Percentiles rank a stretch among this genome's conserved stretches.
These are phyloP conservation scores for Rheum nobile DNA, from an alignment of 148 eudicot genomes.

Conservation along the genomic window DNA sequence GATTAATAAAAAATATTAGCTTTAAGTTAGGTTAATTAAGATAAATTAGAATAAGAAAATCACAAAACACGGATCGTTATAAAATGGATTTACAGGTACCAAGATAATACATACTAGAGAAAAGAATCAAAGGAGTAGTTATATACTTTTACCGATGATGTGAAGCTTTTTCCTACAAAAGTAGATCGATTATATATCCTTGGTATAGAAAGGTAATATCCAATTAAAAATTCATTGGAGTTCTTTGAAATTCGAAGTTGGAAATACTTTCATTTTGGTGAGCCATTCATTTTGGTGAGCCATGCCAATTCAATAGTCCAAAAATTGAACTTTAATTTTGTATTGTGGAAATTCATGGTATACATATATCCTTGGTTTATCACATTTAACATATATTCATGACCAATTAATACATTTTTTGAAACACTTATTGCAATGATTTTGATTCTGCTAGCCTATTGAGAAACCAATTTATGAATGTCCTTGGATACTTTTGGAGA, in stretches of 20 bases:
- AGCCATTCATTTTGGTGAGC: background rate
- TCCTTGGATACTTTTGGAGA: too few relatives aligned
- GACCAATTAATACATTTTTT: too few relatives aligned
- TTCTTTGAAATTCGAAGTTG: background rate
- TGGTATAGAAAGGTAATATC: background rate
- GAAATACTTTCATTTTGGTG: background rate
- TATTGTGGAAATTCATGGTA: too few relatives aligned
- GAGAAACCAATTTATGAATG: too few relatives aligned
- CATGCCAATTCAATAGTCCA: background rate
- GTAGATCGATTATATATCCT: background rate
- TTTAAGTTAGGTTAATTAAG: background rate
- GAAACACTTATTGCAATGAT: too few relatives aligned
- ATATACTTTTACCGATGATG: background rate
- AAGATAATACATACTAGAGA: too few relatives aligned
- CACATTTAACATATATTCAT: too few relatives aligned
- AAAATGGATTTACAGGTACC: background rate
- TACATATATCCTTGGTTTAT: too few relatives aligned
- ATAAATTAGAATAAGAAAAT: background rate
- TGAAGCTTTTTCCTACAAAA: background rate
- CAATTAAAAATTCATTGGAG: background rate
- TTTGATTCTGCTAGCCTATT: too few relatives aligned
- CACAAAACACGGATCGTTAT: background rate
- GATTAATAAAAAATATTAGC: background rate
- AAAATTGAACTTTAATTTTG: background rate
- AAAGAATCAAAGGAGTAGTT: too few relatives aligned